Evolutionary conservation across 257 asterid species (phyloP).

Genomic region (Solanum lycopersicoides): DNA sequence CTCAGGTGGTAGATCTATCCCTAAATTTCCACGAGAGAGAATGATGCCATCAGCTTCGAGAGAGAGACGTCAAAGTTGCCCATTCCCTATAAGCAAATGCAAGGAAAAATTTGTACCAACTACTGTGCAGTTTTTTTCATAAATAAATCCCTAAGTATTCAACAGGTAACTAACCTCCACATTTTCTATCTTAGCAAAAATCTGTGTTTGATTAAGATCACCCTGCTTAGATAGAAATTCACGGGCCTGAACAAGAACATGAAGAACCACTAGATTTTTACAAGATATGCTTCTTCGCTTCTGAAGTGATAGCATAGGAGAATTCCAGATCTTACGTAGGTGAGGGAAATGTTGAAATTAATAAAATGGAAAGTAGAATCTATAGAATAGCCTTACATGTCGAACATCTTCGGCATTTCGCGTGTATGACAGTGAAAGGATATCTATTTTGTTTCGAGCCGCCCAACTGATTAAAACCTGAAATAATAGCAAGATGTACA

Average conservation of each 20-base stretch:
- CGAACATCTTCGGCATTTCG: constrained; percentile 92
- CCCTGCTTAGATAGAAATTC: constrained; percentile 67
- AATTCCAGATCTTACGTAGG: not conserved
- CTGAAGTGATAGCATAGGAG: not conserved
- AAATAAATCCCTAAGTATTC: not conserved
- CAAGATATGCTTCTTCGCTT: not conserved
- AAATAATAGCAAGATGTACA: not conserved
- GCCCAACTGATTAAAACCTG: constrained; percentile 94
- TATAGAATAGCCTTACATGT: constrained; percentile 28
- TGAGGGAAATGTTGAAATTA: not conserved
- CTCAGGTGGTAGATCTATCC: constrained; percentile 96
- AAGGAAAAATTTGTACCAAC: not conserved
- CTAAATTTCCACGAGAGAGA: constrained; percentile 94
- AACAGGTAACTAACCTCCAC: constrained; percentile 52
- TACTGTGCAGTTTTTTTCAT: not conserved
- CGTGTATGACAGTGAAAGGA: constrained; percentile 78
- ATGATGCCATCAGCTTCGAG: constrained; percentile 86
- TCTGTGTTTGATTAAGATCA: constrained; percentile 61
- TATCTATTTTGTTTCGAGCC: constrained; percentile 75
- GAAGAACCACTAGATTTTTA: not conserved
- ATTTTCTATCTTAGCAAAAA: constrained; percentile 79
- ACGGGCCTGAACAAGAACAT: constrained; percentile 58
- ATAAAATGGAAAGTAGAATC: not conserved
- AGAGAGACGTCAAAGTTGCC: constrained; percentile 91
- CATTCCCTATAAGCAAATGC: constrained; percentile 49